Base-by-base conservation (phyloP, 169 alveolate genomes). In the Plasmodium reichenowi region DNA sequence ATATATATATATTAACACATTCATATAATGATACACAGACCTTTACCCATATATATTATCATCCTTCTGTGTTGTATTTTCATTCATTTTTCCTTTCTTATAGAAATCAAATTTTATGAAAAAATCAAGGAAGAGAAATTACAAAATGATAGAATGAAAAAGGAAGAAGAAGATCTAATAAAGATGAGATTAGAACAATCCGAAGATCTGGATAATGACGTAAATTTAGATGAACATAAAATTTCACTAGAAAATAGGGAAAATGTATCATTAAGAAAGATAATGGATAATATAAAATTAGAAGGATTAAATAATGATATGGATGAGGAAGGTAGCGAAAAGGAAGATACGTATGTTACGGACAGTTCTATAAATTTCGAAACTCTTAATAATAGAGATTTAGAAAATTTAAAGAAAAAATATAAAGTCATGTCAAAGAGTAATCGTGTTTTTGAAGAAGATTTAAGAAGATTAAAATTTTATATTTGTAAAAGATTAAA, bases 381-480 rank as follows among this genome's bases (percentile, higher is more conserved):
- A 3, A 13, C 63, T 15, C 17, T 76, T 22, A 75, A 76, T 17
- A 62, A 45, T 26, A 76, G 74, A 63, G 52, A 75, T 68, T 50
- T 76, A 64, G 45, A 1, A 17, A 76, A 63, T 68, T 64, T 76
- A 70, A 76, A 76, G 59, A 64, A 70, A 68, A 76, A 64, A 58
- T 76, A 76, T 24, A 76, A 76, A 76, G 60, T 24, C 22, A 8
- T 76, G 72, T 63, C 63, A 76, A 76, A 76, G 52, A 76, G 89
- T 43, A 67, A 76, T 17, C 29, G 47, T 17, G 56, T 58, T 52
- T 7, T 5, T 64, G 47, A 15, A 56, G 47, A 9, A 63, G 66
- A 76, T 59, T 76, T 76, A 64, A 76, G 59, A 60, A 64, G 47
- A 68, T 70, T 76, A 63, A 76, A 76, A 76, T 76, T 76, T 76